Percentiles rank a stretch among this genome's conserved stretches.
Conservation (phyloP, 2,329 filamentous ascomycete species). For the Raffaelea ambrosiae region DNA sequence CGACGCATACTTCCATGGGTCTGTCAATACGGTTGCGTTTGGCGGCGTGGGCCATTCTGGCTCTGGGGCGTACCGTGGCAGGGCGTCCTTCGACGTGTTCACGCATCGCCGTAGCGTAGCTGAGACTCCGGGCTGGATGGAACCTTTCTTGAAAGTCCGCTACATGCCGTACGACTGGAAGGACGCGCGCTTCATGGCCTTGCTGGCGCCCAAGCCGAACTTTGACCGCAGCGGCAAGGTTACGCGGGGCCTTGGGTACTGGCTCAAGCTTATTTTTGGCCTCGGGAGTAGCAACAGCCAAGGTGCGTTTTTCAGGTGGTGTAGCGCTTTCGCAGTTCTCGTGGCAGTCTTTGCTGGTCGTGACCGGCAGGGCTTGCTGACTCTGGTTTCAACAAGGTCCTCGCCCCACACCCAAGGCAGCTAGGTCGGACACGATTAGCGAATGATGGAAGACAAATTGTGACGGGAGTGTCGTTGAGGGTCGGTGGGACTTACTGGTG, state of each 20-base stretch:
- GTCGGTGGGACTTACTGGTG: too few species aligned
- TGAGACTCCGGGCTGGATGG: slow-evolving; percentile 58
- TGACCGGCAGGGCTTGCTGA: slow-evolving; percentile 3
- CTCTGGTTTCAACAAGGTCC: background rate
- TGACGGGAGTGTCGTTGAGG: too few species aligned
- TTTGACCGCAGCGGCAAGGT: slow-evolving; percentile 54
- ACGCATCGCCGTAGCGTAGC: slow-evolving; percentile 50
- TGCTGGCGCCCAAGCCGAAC: slow-evolving; percentile 41
- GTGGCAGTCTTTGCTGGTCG: slow-evolving; percentile 23
- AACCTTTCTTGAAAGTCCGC: slow-evolving; percentile 56
- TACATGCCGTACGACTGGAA: slow-evolving; percentile 53
- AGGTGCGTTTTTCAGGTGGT: slow-evolving; percentile 45
- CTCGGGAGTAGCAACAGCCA: slow-evolving; percentile 41
- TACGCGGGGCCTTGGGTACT: slow-evolving; percentile 44
- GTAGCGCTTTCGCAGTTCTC: slow-evolving; percentile 30
- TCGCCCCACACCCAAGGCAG: too few species aligned
- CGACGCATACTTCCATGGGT: slow-evolving; percentile 40
- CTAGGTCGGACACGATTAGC: too few species aligned
- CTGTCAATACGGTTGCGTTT: slow-evolving; percentile 65
- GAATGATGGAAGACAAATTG: background rate
- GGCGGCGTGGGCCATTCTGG: slow-evolving; percentile 78
- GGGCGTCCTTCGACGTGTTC: slow-evolving; percentile 62
- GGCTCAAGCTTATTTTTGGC: slow-evolving; percentile 39
- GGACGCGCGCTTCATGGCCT: slow-evolving; percentile 35
- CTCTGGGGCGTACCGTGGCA: slow-evolving; percentile 68